Evolutionary conservation across 768 basidiomycete genomes (phyloP), one percentile per base, ranked within the genome.

Genomic region (Pleurotus eryngii): DNA sequence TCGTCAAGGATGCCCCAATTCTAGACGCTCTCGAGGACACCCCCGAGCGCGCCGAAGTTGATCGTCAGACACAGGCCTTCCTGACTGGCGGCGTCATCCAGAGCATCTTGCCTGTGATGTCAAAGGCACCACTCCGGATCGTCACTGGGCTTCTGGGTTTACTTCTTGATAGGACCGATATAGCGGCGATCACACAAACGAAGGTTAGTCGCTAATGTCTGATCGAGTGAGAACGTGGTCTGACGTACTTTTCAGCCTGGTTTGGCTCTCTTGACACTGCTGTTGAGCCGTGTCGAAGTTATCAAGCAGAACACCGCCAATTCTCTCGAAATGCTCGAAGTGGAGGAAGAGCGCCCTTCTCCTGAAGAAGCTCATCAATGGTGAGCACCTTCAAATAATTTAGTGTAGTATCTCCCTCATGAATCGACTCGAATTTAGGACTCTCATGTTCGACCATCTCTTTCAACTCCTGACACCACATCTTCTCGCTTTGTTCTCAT

Each of bases 221-320:
- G 39, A 42, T 12, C 37, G 6, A 20, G 5, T 40, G 3, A 50
- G 46, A 30, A 40, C 56, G 20, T 26, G 55, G 26, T 49, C 40
- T 18, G 45, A 24, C 22, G 22, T 18, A 9, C 30, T 35, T 17
- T 42, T 37, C 49, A 98, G 95, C 94, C 97, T 56, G 97, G 95
- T 37, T 76, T 98, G 24, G 92, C 93, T 2, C 79, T 98, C 50
- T 77, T 98, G 60, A 98, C 95, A 0, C 77, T 95, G 46, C 88
- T 98, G 70, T 76, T 98, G 55, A 94, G 90, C 61, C 87, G 93
- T 22, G 96, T 94, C n/a, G 92, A 95, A 70, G 83, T 91, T 15
- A 87, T 98, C 65, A 93, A 92, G 68, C 88, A 95, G 64, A 81
- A 81, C 2, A 80, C 81, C 60, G 70, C 72, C 4, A 75, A 74